Conservation (phyloP, 345 rosid species). For the Geranium rotundifolium region DNA sequence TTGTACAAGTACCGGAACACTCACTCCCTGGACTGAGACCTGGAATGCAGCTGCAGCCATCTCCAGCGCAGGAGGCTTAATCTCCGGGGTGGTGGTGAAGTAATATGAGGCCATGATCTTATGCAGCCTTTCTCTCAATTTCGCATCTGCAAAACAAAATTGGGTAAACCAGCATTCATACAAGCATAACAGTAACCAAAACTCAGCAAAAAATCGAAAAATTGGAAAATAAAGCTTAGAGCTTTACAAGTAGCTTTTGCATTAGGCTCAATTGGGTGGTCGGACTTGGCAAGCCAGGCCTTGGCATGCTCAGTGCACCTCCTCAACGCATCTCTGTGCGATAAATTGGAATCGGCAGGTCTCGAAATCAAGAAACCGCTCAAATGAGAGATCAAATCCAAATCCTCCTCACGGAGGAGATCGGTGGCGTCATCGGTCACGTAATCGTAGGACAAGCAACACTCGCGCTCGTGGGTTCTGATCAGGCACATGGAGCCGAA, state of each 20-base stretch:
- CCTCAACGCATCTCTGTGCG: slow-evolving; percentile 74
- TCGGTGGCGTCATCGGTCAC: slow-evolving; percentile 93
- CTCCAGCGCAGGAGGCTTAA: slow-evolving; percentile 62
- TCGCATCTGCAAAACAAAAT: slow-evolving; percentile 43
- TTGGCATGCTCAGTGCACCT: slow-evolving; percentile 64
- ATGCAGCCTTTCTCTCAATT: slow-evolving; percentile 56
- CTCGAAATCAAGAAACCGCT: slow-evolving; percentile 60
- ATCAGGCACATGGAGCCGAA: slow-evolving; percentile 67
- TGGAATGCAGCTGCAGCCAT: slow-evolving; percentile 69
- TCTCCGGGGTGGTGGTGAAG: slow-evolving; percentile 70
- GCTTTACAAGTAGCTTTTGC: slow-evolving; percentile 47
- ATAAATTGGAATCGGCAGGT: slow-evolving; percentile 58
- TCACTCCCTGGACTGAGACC: slow-evolving; percentile 31
- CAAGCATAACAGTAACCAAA: not conserved
- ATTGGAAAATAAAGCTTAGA: not conserved
- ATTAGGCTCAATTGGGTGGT: slow-evolving; percentile 43
- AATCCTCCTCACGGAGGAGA: slow-evolving; percentile 69
- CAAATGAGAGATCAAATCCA: slow-evolving; percentile 61
- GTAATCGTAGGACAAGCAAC: slow-evolving; percentile 80
- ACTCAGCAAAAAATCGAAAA: too few species aligned
- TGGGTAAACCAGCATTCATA: not conserved
- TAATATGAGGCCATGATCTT: slow-evolving; percentile 87
- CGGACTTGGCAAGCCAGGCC: slow-evolving; percentile 63
- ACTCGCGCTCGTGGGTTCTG: slow-evolving; percentile 77
- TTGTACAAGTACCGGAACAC: slow-evolving; percentile 20